phyloP scores from a whole-genome alignment of 768 basidiomycete species.

The Lepiota brunneoincarnata region DNA sequence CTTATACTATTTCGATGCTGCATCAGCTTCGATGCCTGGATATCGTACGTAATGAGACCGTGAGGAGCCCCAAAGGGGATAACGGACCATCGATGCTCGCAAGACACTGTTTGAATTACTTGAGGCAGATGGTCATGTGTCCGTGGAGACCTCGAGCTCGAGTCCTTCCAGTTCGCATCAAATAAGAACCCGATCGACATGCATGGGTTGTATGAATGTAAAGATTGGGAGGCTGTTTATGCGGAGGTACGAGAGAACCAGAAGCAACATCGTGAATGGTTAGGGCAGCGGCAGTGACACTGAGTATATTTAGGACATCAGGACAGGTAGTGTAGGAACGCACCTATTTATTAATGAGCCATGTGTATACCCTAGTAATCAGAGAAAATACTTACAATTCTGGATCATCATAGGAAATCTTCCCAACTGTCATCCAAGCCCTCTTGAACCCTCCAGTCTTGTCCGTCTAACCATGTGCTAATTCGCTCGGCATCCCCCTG shows the following conservation, averaged over 20 bases:
- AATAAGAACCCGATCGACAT: slow-evolving; percentile 28
- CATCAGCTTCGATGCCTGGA: slow-evolving; percentile 36
- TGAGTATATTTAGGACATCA: too few species aligned
- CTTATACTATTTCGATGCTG: slow-evolving; percentile 32
- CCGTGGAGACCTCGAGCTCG: slow-evolving; percentile 28
- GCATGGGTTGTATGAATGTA: slow-evolving; percentile 30
- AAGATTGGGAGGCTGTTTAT: slow-evolving; percentile 33
- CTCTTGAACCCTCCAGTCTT: slow-evolving; percentile 62
- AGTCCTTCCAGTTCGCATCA: slow-evolving; percentile 30
- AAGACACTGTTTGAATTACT: slow-evolving; percentile 31
- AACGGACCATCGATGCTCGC: slow-evolving; percentile 21
- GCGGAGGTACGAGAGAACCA: slow-evolving; percentile 25
- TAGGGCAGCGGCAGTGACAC: neutral
- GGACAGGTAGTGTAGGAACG: too few species aligned
- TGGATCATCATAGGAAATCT: slow-evolving; percentile 11
- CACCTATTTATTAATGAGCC: too few species aligned
- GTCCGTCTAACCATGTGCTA: slow-evolving; percentile 57
- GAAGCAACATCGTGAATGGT: slow-evolving; percentile 19
- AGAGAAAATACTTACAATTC: neutral
- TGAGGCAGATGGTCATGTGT: slow-evolving; percentile 33
- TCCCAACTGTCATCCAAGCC: slow-evolving; percentile 51
- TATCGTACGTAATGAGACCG: slow-evolving; percentile 28
- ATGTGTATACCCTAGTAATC: too few species aligned
- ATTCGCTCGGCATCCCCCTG: slow-evolving; percentile 46
- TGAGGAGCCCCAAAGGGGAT: slow-evolving; percentile 16